Base-by-base conservation (phyloP, 768 basidiomycete species). In the Stropharia rugosoannulata region DNA sequence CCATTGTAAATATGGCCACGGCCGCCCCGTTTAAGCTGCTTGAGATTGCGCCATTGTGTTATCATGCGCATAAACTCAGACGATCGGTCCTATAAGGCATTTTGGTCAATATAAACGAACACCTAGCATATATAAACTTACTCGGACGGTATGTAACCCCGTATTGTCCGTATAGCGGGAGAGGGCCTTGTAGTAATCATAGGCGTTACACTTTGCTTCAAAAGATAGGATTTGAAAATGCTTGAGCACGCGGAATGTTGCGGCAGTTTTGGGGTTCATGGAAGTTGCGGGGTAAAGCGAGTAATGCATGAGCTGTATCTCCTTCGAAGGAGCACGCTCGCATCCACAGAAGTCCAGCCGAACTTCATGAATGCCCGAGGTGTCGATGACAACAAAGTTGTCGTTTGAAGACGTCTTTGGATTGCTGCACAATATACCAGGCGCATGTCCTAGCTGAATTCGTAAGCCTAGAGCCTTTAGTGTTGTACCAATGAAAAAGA, bases 281-380 rank as follows among this genome's bases (percentile, higher is more conserved):
- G 58, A 52, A 3, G 63, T 65, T 2, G 64, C 54, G 10, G 68
- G 68, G 41, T 53, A 70, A 0, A 65, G 52, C 2, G 61, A 54
- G 1, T 35, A 13, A 19, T 62, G 58, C 19, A 70, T 60, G 0
- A 71, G 54, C 47, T 70, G 69, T n/a, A 60, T 37, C 13, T 32
- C 36, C 7, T 49, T 45, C 19, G 51, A 15, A 13, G 42, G 18
- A 9, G 59, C 19, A 7, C 37, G 9, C 12, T 49, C 41, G 56
- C 73, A 76, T 9, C 54, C 62, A 51, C 74, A 76, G 54, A 65
- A 75, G 53, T 69, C 62, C 1, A 75, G 42, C 2, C 35, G 47
- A 11, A 76, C 63, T 1, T 51, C 9, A 45, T 73, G 73, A 10
- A 76, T 64, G 0, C 66, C 70, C 50, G 62, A 58, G 2, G 38